These are phyloP conservation scores for Apiotrichum siamense DNA, from an alignment of 1,284 basidiomycete genomes.

Conservation along the genomic window DNA sequence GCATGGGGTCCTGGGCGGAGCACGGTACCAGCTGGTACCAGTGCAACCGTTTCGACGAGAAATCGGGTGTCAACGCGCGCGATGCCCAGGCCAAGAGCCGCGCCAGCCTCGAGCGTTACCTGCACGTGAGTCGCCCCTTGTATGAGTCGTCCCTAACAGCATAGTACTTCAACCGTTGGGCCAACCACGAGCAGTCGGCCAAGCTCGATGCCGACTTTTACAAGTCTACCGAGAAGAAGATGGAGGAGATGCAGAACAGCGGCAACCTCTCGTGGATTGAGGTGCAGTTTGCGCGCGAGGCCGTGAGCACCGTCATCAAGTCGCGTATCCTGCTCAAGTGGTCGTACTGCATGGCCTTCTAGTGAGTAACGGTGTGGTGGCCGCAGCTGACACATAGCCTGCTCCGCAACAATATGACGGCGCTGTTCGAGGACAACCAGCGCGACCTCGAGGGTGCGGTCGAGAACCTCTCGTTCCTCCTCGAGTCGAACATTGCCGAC, in stretches of 20 bases:
- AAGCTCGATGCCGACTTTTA: slow-evolving; percentile 90
- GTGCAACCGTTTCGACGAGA: slow-evolving; percentile 96
- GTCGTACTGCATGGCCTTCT: slow-evolving; percentile 99
- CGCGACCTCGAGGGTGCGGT: slow-evolving; percentile 91
- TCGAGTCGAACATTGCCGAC: slow-evolving; percentile 80
- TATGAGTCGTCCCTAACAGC: background rate
- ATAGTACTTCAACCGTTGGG: slow-evolving; percentile 95
- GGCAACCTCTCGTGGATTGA: slow-evolving; percentile 95
- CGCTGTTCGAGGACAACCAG: slow-evolving; percentile 96
- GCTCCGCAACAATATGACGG: slow-evolving; percentile 81
- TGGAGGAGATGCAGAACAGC: slow-evolving; percentile 97
- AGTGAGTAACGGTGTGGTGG: slow-evolving; percentile 45
- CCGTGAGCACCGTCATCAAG: slow-evolving; percentile 81
- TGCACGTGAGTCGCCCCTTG: slow-evolving; percentile 67
- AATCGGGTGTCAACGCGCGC: slow-evolving; percentile 76
- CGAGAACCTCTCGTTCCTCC: slow-evolving; percentile 84
- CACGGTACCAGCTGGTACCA: slow-evolving; percentile 98
- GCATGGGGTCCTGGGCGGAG: slow-evolving; percentile 86
- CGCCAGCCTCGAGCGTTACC: slow-evolving; percentile 84
- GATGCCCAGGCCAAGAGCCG: slow-evolving; percentile 84
- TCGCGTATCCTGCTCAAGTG: slow-evolving; percentile 96
- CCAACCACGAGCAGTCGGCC: slow-evolving; percentile 96
- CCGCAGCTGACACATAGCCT: slow-evolving; percentile 39
- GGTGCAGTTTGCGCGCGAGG: slow-evolving; percentile 97
- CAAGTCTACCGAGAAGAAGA: slow-evolving; percentile 96